These are phyloP conservation scores for Gyrodon lividus DNA, from an alignment of 768 basidiomycete genomes.

Conservation along the genomic window DNA sequence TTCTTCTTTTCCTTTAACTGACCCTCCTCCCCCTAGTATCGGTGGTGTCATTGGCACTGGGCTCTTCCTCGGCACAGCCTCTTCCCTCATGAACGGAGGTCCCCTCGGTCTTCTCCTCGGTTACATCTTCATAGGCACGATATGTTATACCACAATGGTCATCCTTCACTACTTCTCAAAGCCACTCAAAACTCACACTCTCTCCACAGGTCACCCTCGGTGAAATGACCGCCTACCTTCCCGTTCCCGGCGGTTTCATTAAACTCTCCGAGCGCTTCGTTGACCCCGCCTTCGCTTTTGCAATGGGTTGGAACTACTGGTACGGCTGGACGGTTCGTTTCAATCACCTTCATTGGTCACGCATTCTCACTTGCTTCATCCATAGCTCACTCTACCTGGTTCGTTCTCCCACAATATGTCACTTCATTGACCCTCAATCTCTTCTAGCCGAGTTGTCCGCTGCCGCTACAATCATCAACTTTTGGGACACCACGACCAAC, in stretches of 20 bases:
- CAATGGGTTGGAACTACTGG: constrained; percentile 44
- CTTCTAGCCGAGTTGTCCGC: constrained; percentile 46
- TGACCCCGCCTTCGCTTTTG: constrained; percentile 44
- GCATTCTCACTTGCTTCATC: neutral
- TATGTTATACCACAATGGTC: constrained; percentile 42
- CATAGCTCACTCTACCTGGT: constrained; percentile 28
- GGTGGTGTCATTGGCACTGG: constrained; percentile 44
- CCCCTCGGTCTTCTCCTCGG: constrained; percentile 47
- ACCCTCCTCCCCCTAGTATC: constrained; percentile 14
- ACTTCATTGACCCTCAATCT: constrained; percentile 1
- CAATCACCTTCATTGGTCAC: neutral
- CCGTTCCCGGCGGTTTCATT: constrained; percentile 46
- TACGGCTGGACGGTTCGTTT: constrained; percentile 35
- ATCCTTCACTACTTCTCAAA: neutral
- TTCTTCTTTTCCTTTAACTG: neutral
- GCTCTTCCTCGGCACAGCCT: constrained; percentile 35
- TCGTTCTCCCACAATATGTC: neutral
- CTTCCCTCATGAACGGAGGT: constrained; percentile 40
- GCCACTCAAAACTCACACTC: neutral
- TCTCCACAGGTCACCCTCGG: constrained; percentile 34
- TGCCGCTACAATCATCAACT: constrained; percentile 49
- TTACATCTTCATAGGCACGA: constrained; percentile 37
- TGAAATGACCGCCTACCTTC: constrained; percentile 47
- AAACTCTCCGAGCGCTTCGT: constrained; percentile 48
- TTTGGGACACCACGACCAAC: constrained; percentile 41